Conservation (phyloP, 257 asterid genomes). For the Handroanthus guayacan region DNA sequence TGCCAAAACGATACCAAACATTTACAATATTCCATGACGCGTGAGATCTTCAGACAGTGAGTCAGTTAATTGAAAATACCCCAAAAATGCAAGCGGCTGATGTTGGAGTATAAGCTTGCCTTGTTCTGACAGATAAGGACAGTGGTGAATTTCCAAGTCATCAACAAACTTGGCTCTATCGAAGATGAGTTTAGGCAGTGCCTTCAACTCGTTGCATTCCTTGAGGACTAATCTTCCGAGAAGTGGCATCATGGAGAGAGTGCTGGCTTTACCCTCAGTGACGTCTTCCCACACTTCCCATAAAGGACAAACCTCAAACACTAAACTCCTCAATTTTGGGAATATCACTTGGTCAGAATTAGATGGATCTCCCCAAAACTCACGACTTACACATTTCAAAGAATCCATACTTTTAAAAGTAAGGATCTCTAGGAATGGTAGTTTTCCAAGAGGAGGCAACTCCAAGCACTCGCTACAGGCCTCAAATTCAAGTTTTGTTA, state of each 20-base stretch:
- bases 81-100: no score
- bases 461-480: not conserved
- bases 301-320: not conserved
- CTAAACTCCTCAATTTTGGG: not conserved
- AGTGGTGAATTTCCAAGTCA: not conserved
- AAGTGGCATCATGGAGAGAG: not conserved
- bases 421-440: not conserved
- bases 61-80: no score
- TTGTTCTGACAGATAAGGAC: no score
- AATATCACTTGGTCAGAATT: not conserved
- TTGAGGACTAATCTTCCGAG: not conserved
- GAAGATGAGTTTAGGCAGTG: not conserved
- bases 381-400: not conserved
- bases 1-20: no score
- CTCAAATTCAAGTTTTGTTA: not conserved
- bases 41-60: no score
- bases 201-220: not conserved
- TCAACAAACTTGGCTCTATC: not conserved
- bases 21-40: no score
- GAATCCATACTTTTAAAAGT: not conserved
- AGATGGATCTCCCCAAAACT: not conserved
- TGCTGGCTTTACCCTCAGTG: not conserved
- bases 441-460: conserved; percentile 6
- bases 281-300: not conserved
- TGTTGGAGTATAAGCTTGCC: no score